Evolutionary conservation across 2,329 filamentous ascomycete species (phyloP), one percentile per base, ranked within the genome.

Genomic region (Aspergillus fijiensis): DNA sequence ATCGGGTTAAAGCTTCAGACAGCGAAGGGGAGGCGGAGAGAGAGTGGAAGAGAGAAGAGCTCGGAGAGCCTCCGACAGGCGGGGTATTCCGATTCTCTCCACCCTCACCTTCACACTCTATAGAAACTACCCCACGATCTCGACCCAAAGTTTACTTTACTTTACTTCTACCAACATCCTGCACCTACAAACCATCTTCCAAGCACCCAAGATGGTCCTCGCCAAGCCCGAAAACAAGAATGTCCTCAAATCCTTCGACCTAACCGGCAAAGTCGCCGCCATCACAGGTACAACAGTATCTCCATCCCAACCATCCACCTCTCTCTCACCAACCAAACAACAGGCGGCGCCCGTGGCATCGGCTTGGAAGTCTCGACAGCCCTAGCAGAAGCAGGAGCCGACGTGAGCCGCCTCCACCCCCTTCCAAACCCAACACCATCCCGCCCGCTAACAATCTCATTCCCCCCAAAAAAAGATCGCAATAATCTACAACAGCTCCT

Each of bases 371-470:
- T 80, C n/a, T 73, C 76, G 4, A 68, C 70, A 39, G 76, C 70
- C n/a, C 67, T 75, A 19, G 76, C 76, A 5, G 70, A 76, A 63
- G 74, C 76, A 16, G 78, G 78, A 10, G 76, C 77, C 4, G 67
- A 75, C 50, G 70, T 75, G 58, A 62, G 33, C 70, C 23, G 23
- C 23, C 23, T 4, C 19, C 25, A 16, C 2, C 49, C 4, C 19
- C 27, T 10, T 6, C 19, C 45, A 12, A 29, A 4, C n/a, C 39
- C 16, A 16, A 5, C 10, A 5, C 35, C 11, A 2, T 5, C 35
- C 39, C 16, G 2, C 2, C 14, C 4, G 2, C 16, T 42, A 42
- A 35, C 5, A 12, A 27, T 27, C 27, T 7, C 14, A 16, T 53
- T 19, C 53, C 31, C 42, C 19, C 16, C 11, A 19, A 19, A 29